These are phyloP conservation scores for Acarospora socialis DNA, from an alignment of 2,329 filamentous ascomycete species.

Conservation along the genomic window DNA sequence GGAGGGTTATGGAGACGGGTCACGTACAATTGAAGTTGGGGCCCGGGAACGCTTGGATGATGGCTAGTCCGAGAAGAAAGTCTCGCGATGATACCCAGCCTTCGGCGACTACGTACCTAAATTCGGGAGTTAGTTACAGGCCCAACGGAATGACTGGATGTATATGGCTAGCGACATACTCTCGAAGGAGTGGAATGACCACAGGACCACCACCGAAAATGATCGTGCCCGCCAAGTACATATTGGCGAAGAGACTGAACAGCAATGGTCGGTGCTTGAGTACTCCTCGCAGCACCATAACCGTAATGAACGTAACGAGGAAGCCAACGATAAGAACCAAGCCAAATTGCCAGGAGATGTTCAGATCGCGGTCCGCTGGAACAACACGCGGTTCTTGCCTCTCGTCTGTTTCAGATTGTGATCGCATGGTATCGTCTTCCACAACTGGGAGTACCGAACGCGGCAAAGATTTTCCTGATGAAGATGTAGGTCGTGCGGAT, in stretches of 20 bases:
- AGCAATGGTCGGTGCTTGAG: slow-evolving; percentile 30
- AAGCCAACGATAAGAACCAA: slow-evolving; percentile 25
- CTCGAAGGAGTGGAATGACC: slow-evolving; percentile 47
- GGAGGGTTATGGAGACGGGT: background rate
- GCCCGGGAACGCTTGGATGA: slow-evolving; percentile 56
- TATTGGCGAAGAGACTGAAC: slow-evolving; percentile 53
- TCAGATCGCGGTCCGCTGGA: slow-evolving; percentile 22
- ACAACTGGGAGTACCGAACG: slow-evolving; percentile 7
- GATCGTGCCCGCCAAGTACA: slow-evolving; percentile 59
- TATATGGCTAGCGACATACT: slow-evolving; percentile 25
- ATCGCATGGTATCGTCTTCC: slow-evolving; percentile 8
- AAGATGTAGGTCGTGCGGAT: too few species aligned
- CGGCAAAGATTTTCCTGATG: slow-evolving; percentile 6
- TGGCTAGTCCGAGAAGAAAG: slow-evolving; percentile 57
- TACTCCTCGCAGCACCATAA: slow-evolving; percentile 27
- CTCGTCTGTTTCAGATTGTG: slow-evolving; percentile 7
- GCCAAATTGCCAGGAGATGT: slow-evolving; percentile 34
- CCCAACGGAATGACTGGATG: background rate
- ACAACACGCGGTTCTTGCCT: slow-evolving; percentile 20
- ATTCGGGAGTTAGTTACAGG: background rate
- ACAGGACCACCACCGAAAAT: slow-evolving; percentile 52
- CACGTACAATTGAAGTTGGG: slow-evolving; percentile 40
- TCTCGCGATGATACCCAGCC: slow-evolving; percentile 58
- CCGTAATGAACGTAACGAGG: slow-evolving; percentile 14
- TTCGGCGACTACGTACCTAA: slow-evolving; percentile 44